Percentiles rank a stretch among this genome's conserved stretches.
phyloP scores from a whole-genome alignment of 2,329 filamentous ascomycete species.

The Cercospora sp. region DNA sequence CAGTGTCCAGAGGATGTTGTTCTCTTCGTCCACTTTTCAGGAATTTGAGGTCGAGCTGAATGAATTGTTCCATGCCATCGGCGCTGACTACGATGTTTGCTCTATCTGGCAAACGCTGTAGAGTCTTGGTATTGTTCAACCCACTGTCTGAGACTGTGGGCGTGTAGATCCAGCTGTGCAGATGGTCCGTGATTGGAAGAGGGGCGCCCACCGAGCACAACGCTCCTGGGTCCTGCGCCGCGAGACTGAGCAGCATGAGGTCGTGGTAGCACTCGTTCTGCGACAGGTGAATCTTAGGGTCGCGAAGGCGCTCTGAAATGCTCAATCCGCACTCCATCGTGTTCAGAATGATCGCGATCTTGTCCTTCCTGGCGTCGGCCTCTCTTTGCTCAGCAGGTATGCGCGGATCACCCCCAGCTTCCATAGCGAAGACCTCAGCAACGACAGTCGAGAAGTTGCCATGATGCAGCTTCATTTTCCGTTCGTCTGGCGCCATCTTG shows the following conservation, averaged over 20 bases:
- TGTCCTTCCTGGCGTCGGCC: conserved; percentile 48
- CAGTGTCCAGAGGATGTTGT: conserved; percentile 26
- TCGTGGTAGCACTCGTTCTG: conserved; percentile 47
- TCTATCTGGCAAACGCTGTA: conserved; percentile 31
- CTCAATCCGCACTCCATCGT: conserved; percentile 44
- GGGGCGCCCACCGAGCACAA: conserved; percentile 43
- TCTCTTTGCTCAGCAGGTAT: conserved; percentile 44
- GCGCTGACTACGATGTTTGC: conserved; percentile 29
- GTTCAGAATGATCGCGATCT: conserved; percentile 46
- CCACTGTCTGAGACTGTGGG: conserved; percentile 40
- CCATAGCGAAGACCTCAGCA: conserved; percentile 44
- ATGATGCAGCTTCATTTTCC: conserved; percentile 32
- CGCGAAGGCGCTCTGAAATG: conserved; percentile 35
- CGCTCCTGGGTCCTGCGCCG: conserved; percentile 45
- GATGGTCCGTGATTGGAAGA: conserved; percentile 28
- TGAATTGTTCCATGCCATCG: conserved; percentile 42
- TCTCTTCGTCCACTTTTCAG: conserved; percentile 34
- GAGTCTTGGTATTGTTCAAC: conserved; percentile 39
- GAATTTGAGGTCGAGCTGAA: conserved; percentile 45
- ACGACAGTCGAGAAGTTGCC: conserved; percentile 42
- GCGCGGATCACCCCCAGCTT: conserved; percentile 46
- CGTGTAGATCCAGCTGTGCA: conserved; percentile 35
- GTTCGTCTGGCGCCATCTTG: conserved; percentile 30
- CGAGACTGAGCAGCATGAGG: conserved; percentile 44
- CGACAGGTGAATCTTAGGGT: conserved; percentile 29